Evolutionary conservation across 1,284 basidiomycete species (phyloP), one percentile per base, ranked within the genome.

Genomic region (Moesziomyces aphidis): DNA sequence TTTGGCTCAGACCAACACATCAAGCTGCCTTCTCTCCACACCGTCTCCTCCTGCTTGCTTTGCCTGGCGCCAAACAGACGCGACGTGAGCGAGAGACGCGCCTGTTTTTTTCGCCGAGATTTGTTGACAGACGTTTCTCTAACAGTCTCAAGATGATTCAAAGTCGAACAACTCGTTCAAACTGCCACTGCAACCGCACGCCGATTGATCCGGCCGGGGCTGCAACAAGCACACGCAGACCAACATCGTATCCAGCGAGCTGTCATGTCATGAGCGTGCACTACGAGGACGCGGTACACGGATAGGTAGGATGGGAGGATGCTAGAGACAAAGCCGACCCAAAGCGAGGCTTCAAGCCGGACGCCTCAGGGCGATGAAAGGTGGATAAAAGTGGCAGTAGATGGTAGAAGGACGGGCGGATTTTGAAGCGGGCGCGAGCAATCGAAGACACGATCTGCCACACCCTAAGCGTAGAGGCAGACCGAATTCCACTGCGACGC

Each of bases 31-130:
- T 7, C 17, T 19, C 39, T 42, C 39, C 39, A 42, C 39, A 42
- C 39, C 39, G 39, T 36, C 36, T 36, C 36, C 36, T 36, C 6
- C 42, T 50, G 31, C 49, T 49, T 54, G 21, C 44, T 48, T 17
- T 46, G 47, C 31, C 39, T 23, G 36, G 42, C 39, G 45, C 52
- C 55, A 28, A 39, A 44, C 34, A 34, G 39, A 48, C 55, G 55
- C 62, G 62, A 65, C 62, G 62, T 65, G 62, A 65, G 47, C 15
- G 19, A 31, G 26, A 23, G 24, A 57, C 56, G 51, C 61, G 58
- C 39, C 39, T 42, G 3, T 23, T 21, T 11, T 31, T 50, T 50
- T 31, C 3, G 4, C 17, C 9, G 2, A 5, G 3, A 8, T 5
- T 0, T 42, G 39, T 42, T 17, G 39, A 4, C 5, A 6, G 7